A percentile compares a stretch with the other conserved stretches of the same genome.
phyloP scores from a whole-genome alignment of 495 filamentous ascomycete species.

The Polyplosphaeria fusca region DNA sequence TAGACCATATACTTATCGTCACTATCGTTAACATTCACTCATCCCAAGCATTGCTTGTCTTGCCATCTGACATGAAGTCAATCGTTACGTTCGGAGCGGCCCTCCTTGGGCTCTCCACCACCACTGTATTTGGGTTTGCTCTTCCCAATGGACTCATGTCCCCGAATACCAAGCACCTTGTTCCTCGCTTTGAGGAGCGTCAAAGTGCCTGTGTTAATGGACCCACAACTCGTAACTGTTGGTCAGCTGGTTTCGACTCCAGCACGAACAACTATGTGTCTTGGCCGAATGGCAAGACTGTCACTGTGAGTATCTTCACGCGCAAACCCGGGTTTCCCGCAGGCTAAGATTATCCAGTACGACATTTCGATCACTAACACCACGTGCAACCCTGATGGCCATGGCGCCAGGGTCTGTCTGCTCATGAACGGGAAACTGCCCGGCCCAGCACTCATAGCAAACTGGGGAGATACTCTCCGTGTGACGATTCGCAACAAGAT shows the following conservation, averaged over 20 bases:
- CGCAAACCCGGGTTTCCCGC: not conserved
- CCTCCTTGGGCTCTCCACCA: slow-evolving; percentile 13
- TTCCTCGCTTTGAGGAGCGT: slow-evolving; percentile 3
- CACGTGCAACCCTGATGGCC: slow-evolving; percentile 34
- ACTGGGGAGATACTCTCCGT: slow-evolving; percentile 39
- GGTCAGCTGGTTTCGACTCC: slow-evolving; percentile 26
- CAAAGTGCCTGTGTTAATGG: slow-evolving; percentile 27
- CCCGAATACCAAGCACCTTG: not conserved
- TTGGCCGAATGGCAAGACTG: slow-evolving; percentile 28
- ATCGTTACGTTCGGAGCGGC: slow-evolving; percentile 11
- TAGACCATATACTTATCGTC: not conserved
- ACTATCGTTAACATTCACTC: not conserved
- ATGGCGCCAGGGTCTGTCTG: slow-evolving; percentile 17
- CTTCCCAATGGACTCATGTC: slow-evolving; percentile 6
- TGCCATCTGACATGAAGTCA: slow-evolving; percentile 12
- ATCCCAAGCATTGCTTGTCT: not conserved
- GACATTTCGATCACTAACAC: slow-evolving; percentile 30
- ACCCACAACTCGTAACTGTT: slow-evolving; percentile 28
- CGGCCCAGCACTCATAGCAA: slow-evolving; percentile 35
- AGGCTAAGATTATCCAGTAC: slow-evolving; percentile 14
- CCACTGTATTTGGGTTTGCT: slow-evolving; percentile 4
- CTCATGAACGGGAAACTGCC: slow-evolving; percentile 38
- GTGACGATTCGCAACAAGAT: slow-evolving; percentile 38
- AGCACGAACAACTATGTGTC: slow-evolving; percentile 31
- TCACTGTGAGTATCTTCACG: slow-evolving; percentile 6